Evolutionary conservation across 2,329 filamentous ascomycete genomes (phyloP).

Genomic region (Zymoseptoria brevis): DNA sequence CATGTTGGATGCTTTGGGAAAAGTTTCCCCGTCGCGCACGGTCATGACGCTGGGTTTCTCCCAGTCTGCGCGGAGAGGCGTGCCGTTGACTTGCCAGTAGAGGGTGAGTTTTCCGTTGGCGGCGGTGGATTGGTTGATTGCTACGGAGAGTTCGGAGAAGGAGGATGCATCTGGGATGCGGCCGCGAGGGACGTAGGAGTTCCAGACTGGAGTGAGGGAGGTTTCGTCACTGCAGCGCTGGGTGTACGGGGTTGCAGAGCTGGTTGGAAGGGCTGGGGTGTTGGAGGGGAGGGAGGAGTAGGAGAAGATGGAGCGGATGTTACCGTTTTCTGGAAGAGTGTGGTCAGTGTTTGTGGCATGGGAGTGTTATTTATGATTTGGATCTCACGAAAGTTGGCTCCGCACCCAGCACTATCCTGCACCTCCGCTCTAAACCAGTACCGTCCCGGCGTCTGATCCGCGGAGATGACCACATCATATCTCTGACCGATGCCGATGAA

Average conservation of each 20-base stretch:
- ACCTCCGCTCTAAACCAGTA: conserved; percentile 33
- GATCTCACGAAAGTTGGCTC: conserved; percentile 18
- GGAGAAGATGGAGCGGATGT: conserved; percentile 32
- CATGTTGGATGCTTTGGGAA: conserved; percentile 30
- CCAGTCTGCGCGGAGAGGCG: conserved; percentile 38
- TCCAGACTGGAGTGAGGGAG: conserved; percentile 32
- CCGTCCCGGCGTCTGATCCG: conserved; percentile 25
- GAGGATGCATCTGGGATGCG: conserved; percentile 18
- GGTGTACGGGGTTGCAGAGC: conserved; percentile 26
- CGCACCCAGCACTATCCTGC: conserved; percentile 26
- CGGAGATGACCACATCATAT: conserved; percentile 35
- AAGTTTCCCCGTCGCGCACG: conserved; percentile 34
- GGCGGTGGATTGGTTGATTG: conserved; percentile 24
- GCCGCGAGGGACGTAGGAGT: conserved; percentile 28
- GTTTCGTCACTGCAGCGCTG: conserved; percentile 37
- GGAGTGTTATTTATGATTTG: neutral
- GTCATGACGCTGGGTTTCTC: conserved; percentile 39
- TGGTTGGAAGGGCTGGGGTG: conserved; percentile 17
- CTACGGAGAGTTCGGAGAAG: conserved; percentile 22
- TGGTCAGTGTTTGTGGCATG: neutral
- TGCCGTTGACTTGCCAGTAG: conserved; percentile 38
- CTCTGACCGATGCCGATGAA: conserved; percentile 35
- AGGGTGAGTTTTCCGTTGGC: conserved; percentile 24
- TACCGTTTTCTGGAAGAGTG: conserved; percentile 14
- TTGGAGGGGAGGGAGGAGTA: conserved; percentile 31